Evolutionary conservation across 192 early-diverging fungal species (phyloP).

Genomic region (Tieghemiomyces parasiticus): DNA sequence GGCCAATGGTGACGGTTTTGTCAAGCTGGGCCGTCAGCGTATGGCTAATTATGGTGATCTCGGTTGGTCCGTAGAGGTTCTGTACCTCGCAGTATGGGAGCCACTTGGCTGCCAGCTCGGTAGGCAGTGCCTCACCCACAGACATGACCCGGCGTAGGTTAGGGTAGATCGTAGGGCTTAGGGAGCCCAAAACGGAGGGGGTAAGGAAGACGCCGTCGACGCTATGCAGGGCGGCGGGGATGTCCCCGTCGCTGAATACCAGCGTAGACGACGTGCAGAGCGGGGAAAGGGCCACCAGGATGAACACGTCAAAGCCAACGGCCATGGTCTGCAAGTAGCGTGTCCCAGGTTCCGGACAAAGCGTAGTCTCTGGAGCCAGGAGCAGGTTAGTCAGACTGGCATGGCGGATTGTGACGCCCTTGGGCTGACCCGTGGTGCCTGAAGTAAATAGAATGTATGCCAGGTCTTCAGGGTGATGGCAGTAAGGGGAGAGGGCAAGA

Average conservation of each 20-base stretch:
- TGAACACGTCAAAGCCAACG: neutral
- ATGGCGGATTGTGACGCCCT: conserved; percentile 13
- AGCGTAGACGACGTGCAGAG: neutral
- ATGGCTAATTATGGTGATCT: neutral
- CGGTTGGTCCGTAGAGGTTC: conserved; percentile 1
- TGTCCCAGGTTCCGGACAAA: neutral
- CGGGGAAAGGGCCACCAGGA: neutral
- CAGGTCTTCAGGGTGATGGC: too few species aligned
- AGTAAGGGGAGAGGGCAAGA: too few species aligned
- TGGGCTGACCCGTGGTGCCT: too few species aligned
- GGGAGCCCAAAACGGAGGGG: neutral
- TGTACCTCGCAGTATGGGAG: neutral
- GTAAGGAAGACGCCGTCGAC: neutral
- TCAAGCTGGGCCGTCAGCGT: too few species aligned
- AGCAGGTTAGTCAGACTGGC: neutral
- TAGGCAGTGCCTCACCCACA: neutral
- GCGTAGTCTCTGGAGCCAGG: neutral
- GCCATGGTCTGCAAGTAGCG: neutral
- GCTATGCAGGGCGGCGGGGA: neutral
- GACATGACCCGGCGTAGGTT: neutral
- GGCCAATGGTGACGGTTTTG: conserved; percentile 10
- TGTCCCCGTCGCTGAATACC: neutral
- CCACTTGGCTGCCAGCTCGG: neutral
- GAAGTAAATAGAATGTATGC: too few species aligned
- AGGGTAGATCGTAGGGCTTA: neutral